Evolutionary conservation across 305 asterid species (phyloP), one percentile per base, ranked within the genome.

Genomic region (Andrographis paniculata): DNA sequence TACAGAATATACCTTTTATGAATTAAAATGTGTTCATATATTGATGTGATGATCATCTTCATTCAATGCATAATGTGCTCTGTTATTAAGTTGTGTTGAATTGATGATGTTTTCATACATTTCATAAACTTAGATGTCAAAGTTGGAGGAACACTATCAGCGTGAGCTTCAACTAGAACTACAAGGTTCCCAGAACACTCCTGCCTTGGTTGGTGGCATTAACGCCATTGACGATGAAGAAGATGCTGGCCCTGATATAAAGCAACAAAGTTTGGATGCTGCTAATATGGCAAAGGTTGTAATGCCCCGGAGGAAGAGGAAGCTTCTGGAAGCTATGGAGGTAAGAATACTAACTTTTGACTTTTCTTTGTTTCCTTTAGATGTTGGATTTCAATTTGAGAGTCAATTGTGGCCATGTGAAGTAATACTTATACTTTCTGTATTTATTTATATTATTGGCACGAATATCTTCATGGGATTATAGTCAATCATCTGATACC

Each of bases 111-210:
- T n/a, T n/a, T n/a, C n/a, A n/a, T n/a, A n/a, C n/a, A n/a, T n/a
- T n/a, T n/a, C 83, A n/a, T n/a, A n/a, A n/a, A n/a, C n/a, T n/a
- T n/a, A 89, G 98, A 72, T 82, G 78, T 45, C 69, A 30, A 51
- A 28, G 45, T 65, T 46, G 66, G 76, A 82, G 69, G 75, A 66
- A 38, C 81, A 75, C 63, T 78, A 72, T 56, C 87, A 68, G 42
- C 72, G 73, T 31, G 95, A 89, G 64, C 55, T 89, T 44, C 66
- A 70, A 38, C 48, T 6, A 51, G 95, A 85, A 73, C 62, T 85
- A 52, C 57, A 71, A 66, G 81, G 85, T 40, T 31, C 62, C 20
- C 54, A 59, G 53, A 39, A 30, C 58, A 36, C 78, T 47, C 55
- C 72, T 36, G 62, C 24, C 42, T 23, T 63, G 2, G 56, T 47